Percentiles rank a stretch among this genome's conserved stretches.
These are phyloP conservation scores for Pythium chondricola DNA, from an alignment of 352 stramenopile species.

Conservation along the genomic window DNA sequence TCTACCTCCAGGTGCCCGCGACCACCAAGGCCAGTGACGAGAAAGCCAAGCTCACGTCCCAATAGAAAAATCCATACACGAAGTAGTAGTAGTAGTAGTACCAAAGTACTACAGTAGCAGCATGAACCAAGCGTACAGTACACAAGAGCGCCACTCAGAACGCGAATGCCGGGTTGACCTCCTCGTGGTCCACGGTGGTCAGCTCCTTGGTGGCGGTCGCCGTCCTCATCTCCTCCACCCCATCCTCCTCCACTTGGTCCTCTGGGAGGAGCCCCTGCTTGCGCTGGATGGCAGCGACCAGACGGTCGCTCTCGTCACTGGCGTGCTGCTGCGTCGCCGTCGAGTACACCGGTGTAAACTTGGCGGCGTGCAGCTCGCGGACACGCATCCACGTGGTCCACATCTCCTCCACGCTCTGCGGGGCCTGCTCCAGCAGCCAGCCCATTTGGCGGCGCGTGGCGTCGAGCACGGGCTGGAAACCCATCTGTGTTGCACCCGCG, in stretches of 20 bases:
- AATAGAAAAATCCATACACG: too few species aligned
- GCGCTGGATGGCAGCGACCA: slow-evolving; percentile 16
- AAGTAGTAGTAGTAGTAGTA: too few species aligned
- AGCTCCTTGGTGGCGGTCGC: neutral
- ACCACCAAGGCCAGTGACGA: slow-evolving; percentile 9
- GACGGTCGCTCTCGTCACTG: slow-evolving; percentile 11
- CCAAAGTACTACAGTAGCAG: too few species aligned
- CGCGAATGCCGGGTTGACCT: slow-evolving; percentile 8
- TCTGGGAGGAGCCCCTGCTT: slow-evolving; percentile 13
- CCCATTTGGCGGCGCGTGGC: slow-evolving; percentile 72
- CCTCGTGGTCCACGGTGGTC: neutral
- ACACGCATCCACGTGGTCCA: slow-evolving; percentile 82
- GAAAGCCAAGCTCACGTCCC: neutral
- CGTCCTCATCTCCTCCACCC: neutral
- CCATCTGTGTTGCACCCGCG: slow-evolving; percentile 78
- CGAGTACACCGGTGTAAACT: slow-evolving; percentile 32
- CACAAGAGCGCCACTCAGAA: slow-evolving; percentile 9
- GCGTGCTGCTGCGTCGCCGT: slow-evolving; percentile 2
- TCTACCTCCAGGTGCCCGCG: slow-evolving; percentile 40
- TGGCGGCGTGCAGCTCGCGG: slow-evolving; percentile 59
- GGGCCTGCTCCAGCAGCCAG: slow-evolving; percentile 74
- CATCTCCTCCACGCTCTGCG: slow-evolving; percentile 69
- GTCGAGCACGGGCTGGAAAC: slow-evolving; percentile 76
- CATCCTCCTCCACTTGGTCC: neutral
- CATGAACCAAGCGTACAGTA: neutral